These are phyloP conservation scores for Hysterangium stoloniferum DNA, from an alignment of 768 basidiomycete genomes.

Conservation along the genomic window DNA sequence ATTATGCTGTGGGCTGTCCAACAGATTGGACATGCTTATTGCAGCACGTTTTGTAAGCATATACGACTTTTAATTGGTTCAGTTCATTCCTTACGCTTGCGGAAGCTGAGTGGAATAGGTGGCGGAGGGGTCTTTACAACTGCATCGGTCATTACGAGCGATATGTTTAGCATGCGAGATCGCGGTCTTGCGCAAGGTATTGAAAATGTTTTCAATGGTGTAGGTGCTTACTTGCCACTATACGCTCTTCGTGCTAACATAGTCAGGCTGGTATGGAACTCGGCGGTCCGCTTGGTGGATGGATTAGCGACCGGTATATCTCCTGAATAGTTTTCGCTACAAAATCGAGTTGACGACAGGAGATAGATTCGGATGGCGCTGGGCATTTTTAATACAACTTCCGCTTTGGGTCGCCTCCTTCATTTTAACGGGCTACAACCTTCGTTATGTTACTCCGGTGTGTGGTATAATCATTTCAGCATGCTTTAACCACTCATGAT, in stretches of 20 bases:
- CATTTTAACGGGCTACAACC: constrained; percentile 44
- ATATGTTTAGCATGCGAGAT: constrained; percentile 74
- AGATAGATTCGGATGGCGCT: constrained; percentile 68
- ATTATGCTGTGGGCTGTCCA: constrained; percentile 58
- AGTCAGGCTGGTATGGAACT: constrained; percentile 66
- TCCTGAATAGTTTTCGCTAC: no score
- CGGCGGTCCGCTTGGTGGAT: constrained; percentile 69
- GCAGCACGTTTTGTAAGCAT: constrained; percentile 60
- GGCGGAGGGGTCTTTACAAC: constrained; percentile 72
- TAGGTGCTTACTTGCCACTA: constrained; percentile 27
- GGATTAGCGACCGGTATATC: constrained; percentile 56
- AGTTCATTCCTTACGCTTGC: neutral
- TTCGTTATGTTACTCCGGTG: constrained; percentile 64
- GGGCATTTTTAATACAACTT: constrained; percentile 70
- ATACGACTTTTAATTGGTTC: neutral
- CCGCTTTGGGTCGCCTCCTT: constrained; percentile 61
- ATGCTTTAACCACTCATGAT: neutral
- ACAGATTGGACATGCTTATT: constrained; percentile 64
- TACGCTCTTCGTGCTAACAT: no score
- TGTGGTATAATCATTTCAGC: no score
- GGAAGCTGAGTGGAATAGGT: constrained; percentile 66
- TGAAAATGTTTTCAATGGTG: constrained; percentile 66
- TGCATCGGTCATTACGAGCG: constrained; percentile 67
- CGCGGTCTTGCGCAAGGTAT: constrained; percentile 69
- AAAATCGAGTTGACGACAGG: neutral